Percentiles rank a stretch among this genome's conserved stretches.
Conservation (phyloP, 2,329 filamentous ascomycete genomes). For the Emergomyces pasteurianus region DNA sequence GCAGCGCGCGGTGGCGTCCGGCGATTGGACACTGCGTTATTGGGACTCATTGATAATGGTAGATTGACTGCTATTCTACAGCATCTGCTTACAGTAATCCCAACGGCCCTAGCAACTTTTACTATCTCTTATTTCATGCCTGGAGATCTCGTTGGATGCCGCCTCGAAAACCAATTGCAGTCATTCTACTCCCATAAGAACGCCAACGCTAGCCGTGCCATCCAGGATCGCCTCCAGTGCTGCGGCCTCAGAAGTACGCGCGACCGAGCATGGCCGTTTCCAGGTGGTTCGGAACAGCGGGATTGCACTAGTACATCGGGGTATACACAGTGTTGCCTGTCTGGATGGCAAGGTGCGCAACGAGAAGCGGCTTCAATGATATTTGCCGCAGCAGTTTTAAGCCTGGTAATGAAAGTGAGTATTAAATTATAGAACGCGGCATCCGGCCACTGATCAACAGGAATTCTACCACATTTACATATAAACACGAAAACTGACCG, state of each 20-base stretch:
- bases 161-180: conserved; percentile 8
- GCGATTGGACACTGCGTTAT: background rate
- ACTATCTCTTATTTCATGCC: conserved; percentile 5
- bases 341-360: conserved; percentile 2
- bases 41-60: background rate
- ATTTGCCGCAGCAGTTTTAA: conserved; percentile 4
- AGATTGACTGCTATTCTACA: conserved; percentile 1
- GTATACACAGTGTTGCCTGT: conserved; percentile 6
- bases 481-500: background rate
- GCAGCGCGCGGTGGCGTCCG: background rate
- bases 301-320: conserved; percentile 4
- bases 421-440: background rate
- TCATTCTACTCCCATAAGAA: conserved; percentile 6
- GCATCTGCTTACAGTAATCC: conserved; percentile 1
- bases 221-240: conserved; percentile 8
- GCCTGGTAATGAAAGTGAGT: conserved; percentile 1
- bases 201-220: conserved; percentile 6
- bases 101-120: conserved; percentile 3
- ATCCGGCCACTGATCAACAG: background rate
- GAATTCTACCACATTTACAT: background rate
- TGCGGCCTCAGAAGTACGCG: conserved; percentile 7
- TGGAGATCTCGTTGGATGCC: conserved; percentile 4
- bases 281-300: background rate
- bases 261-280: conserved; percentile 8
- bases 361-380: conserved; percentile 4